Conservation (phyloP, 2,329 filamentous ascomycete genomes). For the Pseudogymnoascus destructans region DNA sequence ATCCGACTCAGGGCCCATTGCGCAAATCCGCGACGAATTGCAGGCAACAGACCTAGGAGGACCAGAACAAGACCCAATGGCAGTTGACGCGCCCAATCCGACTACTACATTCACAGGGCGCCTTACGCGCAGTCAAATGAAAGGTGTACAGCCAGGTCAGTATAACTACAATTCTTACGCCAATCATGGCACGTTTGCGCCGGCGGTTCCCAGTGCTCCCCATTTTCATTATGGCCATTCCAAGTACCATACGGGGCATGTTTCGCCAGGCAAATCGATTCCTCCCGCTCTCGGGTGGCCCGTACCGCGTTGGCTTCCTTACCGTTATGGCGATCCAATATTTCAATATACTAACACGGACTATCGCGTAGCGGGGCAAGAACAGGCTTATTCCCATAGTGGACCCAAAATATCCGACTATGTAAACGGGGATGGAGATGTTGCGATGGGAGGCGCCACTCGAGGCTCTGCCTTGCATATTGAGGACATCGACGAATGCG, state of each 20-base stretch:
- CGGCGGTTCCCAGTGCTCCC: neutral
- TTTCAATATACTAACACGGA: slow-evolving; percentile 7
- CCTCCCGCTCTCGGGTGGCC: slow-evolving; percentile 4
- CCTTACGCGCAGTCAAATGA: slow-evolving; percentile 21
- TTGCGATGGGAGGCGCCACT: neutral
- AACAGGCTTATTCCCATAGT: slow-evolving; percentile 1
- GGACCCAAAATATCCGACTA: neutral
- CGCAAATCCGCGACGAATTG: neutral
- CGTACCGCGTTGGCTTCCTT: neutral
- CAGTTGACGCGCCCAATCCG: neutral
- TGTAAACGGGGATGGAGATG: neutral
- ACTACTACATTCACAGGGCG: slow-evolving; percentile 12
- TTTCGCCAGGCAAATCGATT: neutral
- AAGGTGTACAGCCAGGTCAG: slow-evolving; percentile 25
- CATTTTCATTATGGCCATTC: slow-evolving; percentile 3
- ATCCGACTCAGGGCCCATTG: neutral
- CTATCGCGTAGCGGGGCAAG: slow-evolving; percentile 6
- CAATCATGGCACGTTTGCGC: slow-evolving; percentile 9
- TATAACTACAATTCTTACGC: slow-evolving; percentile 16
- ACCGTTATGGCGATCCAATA: slow-evolving; percentile 4
- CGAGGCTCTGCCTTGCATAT: slow-evolving; percentile 4
- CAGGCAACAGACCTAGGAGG: slow-evolving; percentile 1
- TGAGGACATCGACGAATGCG: neutral
- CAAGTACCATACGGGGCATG: neutral
- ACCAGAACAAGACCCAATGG: neutral